Evolutionary conservation across 176 grass and related monocot species (phyloP).

Genomic region (Hordeum marinum): DNA sequence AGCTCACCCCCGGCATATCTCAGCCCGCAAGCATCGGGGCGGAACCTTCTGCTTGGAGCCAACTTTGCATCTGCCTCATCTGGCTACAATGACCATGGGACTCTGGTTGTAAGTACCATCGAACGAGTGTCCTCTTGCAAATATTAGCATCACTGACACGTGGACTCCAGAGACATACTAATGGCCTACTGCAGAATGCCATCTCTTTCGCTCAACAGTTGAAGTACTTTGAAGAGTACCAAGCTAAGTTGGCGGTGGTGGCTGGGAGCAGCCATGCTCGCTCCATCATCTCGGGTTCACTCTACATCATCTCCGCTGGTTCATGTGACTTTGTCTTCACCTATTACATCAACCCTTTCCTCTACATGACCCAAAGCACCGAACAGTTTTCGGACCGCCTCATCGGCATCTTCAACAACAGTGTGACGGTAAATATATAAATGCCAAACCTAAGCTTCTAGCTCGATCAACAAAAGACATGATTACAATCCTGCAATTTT

Average conservation of each 20-base stretch:
- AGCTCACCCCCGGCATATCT: constrained; percentile 65
- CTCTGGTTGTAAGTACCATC: neutral
- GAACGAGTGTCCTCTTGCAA: neutral
- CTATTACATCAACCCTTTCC: constrained; percentile 84
- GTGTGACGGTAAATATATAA: constrained; percentile 33
- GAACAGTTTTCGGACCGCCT: constrained; percentile 62
- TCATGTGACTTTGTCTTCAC: constrained; percentile 63
- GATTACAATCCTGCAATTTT: neutral
- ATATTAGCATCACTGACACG: neutral
- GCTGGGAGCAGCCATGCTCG: constrained; percentile 33
- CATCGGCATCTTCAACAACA: constrained; percentile 49
- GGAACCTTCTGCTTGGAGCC: constrained; percentile 71
- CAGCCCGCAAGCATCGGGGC: constrained; percentile 66
- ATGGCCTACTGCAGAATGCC: constrained; percentile 35
- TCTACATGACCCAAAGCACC: constrained; percentile 51
- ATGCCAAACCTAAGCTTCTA: neutral
- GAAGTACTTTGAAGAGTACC: constrained; percentile 63
- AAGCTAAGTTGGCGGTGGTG: constrained; percentile 46
- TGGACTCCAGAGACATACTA: no score
- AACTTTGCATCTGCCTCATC: constrained; percentile 87
- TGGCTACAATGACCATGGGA: constrained; percentile 35
- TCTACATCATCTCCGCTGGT: constrained; percentile 70
- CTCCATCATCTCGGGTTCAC: constrained; percentile 38
- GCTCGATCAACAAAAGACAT: neutral
- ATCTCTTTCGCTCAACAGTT: constrained; percentile 75